These are phyloP conservation scores for Basidiobolus heterosporus DNA, from an alignment of 371 early-diverging fungal species.

Conservation along the genomic window DNA sequence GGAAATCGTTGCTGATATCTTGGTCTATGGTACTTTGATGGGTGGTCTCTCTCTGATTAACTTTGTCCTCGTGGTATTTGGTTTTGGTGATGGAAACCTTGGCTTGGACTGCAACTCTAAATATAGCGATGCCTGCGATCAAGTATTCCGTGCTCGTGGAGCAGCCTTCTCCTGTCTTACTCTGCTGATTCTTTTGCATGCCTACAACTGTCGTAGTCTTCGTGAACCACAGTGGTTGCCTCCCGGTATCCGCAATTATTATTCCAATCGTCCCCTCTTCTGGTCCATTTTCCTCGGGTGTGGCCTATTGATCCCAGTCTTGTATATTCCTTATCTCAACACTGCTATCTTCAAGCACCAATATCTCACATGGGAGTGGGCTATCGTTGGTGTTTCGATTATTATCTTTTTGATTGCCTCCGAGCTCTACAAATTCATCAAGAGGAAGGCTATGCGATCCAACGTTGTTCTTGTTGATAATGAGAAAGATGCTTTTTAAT, in stretches of 20 bases:
- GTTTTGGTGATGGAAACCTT: constrained; percentile 36
- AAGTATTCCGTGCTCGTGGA: constrained; percentile 58
- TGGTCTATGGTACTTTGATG: constrained; percentile 54
- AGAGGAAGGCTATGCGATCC: constrained; percentile 6
- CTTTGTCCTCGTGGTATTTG: constrained; percentile 47
- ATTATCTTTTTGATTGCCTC: constrained; percentile 34
- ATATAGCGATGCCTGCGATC: constrained; percentile 33
- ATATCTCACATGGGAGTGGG: constrained; percentile 61
- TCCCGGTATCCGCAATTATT: constrained; percentile 16
- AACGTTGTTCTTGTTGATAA: background rate
- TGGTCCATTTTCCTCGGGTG: constrained; percentile 30
- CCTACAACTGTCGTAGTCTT: constrained; percentile 55
- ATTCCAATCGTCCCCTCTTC: constrained; percentile 37
- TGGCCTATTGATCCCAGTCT: constrained; percentile 28
- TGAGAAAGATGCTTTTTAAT: background rate
- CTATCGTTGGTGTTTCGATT: constrained; percentile 34
- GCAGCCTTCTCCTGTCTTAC: constrained; percentile 49
- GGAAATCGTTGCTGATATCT: constrained; percentile 47
- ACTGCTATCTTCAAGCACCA: constrained; percentile 44
- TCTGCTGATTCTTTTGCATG: constrained; percentile 41
- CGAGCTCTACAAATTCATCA: constrained; percentile 30
- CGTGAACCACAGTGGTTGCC: constrained; percentile 36
- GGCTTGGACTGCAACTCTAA: constrained; percentile 40
- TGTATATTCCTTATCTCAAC: constrained; percentile 57
- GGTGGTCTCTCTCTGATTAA: constrained; percentile 43